Evolutionary conservation across 768 basidiomycete species (phyloP).

Genomic region (Pholiota molesta): DNA sequence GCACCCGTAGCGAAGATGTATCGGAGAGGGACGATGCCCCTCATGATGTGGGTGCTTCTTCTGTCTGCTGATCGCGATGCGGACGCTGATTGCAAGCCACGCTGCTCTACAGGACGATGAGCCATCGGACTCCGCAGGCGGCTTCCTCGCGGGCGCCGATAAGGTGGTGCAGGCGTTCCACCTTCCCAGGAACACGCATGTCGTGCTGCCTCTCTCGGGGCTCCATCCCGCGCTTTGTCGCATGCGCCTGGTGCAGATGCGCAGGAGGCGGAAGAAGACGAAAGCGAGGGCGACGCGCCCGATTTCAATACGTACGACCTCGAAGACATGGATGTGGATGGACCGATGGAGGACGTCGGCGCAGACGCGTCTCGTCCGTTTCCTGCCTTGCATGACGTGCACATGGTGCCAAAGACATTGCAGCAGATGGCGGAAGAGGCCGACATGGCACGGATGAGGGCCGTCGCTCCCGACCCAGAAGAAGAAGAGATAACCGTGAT

Average conservation of each 20-base stretch:
- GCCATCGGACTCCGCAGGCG: constrained; percentile 46
- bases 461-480: neutral
- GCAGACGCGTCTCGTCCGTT: neutral
- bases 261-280: constrained; percentile 15
- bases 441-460: neutral
- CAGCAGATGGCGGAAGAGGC: constrained; percentile 42
- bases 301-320: constrained; percentile 39
- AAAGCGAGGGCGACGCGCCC: constrained; percentile 14
- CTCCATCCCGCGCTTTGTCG: neutral
- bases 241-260: neutral
- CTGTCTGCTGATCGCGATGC: constrained; percentile 12
- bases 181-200: constrained; percentile 61
- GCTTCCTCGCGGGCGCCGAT: constrained; percentile 71
- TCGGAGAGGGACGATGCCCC: constrained; percentile 17
- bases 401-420: constrained; percentile 57
- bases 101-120: constrained; percentile 17
- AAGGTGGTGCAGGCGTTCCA: constrained; percentile 75
- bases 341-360: constrained; percentile 31
- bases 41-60: constrained; percentile 19
- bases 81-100: neutral
- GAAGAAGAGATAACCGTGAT: neutral
- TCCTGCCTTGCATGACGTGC: neutral
- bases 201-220: constrained; percentile 26
- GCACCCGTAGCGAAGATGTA: constrained; percentile 13
- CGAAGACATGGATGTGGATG: constrained; percentile 40